phyloP scores from a whole-genome alignment of 495 filamentous ascomycete genomes.

The Evernia prunastri region DNA sequence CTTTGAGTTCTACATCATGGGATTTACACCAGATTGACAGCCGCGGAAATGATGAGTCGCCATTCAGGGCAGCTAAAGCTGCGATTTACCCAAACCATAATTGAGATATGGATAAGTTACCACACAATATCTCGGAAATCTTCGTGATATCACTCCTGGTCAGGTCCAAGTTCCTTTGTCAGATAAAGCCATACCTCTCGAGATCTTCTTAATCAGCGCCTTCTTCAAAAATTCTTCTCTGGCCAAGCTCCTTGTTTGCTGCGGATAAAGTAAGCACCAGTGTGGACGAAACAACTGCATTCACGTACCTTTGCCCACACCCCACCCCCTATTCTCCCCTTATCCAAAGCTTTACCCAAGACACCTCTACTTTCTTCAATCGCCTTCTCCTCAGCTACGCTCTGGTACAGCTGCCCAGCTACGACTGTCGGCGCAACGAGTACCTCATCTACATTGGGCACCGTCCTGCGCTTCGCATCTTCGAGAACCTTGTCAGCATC shows the following conservation, averaged over 20 bases:
- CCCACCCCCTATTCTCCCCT: conserved; percentile 69
- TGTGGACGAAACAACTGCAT: background rate
- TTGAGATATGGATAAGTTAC: background rate
- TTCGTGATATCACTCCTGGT: background rate
- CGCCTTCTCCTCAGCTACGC: conserved; percentile 78
- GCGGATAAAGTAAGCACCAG: conserved; percentile 13
- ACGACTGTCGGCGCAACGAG: conserved; percentile 92
- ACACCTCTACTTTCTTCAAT: conserved; percentile 81
- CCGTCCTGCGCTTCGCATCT: conserved; percentile 46
- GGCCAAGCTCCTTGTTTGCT: conserved; percentile 73
- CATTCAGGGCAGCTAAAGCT: background rate
- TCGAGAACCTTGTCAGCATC: conserved; percentile 76
- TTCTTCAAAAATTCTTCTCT: conserved; percentile 89
- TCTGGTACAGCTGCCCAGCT: conserved; percentile 81
- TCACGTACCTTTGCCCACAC: conserved; percentile 65
- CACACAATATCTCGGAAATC: background rate
- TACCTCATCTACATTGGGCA: conserved; percentile 75
- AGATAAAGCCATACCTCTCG: conserved; percentile 67
- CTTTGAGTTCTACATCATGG: background rate
- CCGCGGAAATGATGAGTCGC: background rate
- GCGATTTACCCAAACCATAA: background rate
- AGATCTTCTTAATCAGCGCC: conserved; percentile 84
- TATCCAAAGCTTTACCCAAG: conserved; percentile 73
- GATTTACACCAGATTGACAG: background rate
- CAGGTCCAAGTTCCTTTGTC: conserved; percentile 30